Evolutionary conservation across 306 rosid genomes (phyloP).

Genomic region (Pyrus bretschneideri): DNA sequence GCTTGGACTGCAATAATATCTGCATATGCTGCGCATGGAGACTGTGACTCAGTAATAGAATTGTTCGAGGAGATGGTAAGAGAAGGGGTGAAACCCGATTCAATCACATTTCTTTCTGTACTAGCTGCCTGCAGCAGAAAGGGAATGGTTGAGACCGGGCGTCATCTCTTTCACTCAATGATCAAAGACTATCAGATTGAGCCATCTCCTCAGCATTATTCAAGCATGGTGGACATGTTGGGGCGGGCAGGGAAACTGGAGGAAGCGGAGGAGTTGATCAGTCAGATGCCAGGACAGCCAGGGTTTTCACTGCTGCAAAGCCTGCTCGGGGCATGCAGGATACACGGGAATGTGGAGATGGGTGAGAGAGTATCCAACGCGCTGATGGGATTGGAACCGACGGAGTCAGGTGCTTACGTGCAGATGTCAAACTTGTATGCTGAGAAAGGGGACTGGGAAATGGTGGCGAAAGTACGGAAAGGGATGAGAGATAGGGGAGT

Average conservation of each 20-base stretch:
- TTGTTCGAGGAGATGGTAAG: slow-evolving; percentile 57
- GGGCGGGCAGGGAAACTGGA: slow-evolving; percentile 63
- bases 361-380: slow-evolving; percentile 47
- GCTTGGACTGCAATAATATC: slow-evolving; percentile 83
- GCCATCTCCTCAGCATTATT: slow-evolving; percentile 62
- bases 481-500: slow-evolving; percentile 70
- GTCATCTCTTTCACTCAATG: slow-evolving; percentile 47
- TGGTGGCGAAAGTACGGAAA: slow-evolving; percentile 61
- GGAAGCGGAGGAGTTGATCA: slow-evolving; percentile 56
- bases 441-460: slow-evolving; percentile 81
- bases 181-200: slow-evolving; percentile 47
- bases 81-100: slow-evolving; percentile 48
- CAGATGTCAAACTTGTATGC: slow-evolving; percentile 72
- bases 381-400: slow-evolving; percentile 59
- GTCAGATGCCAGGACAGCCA: slow-evolving; percentile 57
- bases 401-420: slow-evolving; percentile 62
- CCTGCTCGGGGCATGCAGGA: slow-evolving; percentile 69
- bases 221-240: slow-evolving; percentile 75
- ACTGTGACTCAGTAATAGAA: slow-evolving; percentile 49
- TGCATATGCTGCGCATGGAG: slow-evolving; percentile 67
- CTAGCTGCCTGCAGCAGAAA: slow-evolving; percentile 70
- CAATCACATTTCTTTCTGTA: slow-evolving; percentile 69
- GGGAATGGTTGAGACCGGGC: slow-evolving; percentile 69
- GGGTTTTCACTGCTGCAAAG: slow-evolving; percentile 65
- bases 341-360: slow-evolving; percentile 64